phyloP scores from a whole-genome alignment of 2,329 filamentous ascomycete genomes.

The Diaporthe eres region DNA sequence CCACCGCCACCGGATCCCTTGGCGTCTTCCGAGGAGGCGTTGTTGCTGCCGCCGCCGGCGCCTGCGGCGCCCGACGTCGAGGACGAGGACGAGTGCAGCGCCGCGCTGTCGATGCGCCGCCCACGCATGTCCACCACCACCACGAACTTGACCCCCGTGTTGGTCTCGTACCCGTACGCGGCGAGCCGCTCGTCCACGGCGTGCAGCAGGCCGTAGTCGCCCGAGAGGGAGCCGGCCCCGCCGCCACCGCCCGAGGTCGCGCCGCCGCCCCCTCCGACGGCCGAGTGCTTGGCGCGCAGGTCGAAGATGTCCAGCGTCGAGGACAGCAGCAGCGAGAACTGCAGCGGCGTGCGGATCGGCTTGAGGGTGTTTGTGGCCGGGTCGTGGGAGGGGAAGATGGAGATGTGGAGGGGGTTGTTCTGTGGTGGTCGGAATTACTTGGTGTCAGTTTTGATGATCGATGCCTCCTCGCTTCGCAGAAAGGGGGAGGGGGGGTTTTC shows the following conservation, averaged over 20 bases:
- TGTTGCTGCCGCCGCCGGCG: background rate
- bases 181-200: slow-evolving; percentile 93
- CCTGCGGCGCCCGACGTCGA: slow-evolving; percentile 30
- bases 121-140: slow-evolving; percentile 93
- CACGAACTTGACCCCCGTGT: slow-evolving; percentile 92
- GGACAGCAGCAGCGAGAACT: slow-evolving; percentile 92
- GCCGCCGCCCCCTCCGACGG: background rate
- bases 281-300: slow-evolving; percentile 76
- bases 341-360: slow-evolving; percentile 80
- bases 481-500: too few species aligned
- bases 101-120: slow-evolving; percentile 60
- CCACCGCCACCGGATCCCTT: slow-evolving; percentile 50
- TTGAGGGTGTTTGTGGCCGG: slow-evolving; percentile 62
- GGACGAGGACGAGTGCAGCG: slow-evolving; percentile 35
- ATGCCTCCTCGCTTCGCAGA: background rate
- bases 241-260: slow-evolving; percentile 61
- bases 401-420: slow-evolving; percentile 97
- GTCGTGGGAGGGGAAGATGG: slow-evolving; percentile 85
- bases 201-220: slow-evolving; percentile 92
- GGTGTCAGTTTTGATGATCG: background rate
- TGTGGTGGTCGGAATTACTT: slow-evolving; percentile 53
- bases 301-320: slow-evolving; percentile 95
- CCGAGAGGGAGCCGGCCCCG: slow-evolving; percentile 66
- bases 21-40: slow-evolving; percentile 66
- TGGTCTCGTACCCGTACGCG: slow-evolving; percentile 96